phyloP scores from a whole-genome alignment of 257 asterid species.

The Fraxinus cuspidata region DNA sequence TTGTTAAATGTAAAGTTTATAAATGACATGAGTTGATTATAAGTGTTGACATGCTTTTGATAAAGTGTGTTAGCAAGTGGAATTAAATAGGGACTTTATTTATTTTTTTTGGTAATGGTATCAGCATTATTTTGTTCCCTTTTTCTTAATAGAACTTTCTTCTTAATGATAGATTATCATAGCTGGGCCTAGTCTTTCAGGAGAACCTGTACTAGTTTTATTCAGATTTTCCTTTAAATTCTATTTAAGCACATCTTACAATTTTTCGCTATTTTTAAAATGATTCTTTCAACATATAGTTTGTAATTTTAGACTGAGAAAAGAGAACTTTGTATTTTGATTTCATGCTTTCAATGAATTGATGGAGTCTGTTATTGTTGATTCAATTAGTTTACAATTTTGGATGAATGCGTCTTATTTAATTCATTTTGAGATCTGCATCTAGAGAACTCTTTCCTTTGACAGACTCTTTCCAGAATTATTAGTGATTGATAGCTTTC shows the following conservation, averaged over 20 bases:
- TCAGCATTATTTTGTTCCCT: conserved; percentile 51
- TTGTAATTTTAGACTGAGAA: not conserved
- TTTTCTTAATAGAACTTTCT: conserved; percentile 30
- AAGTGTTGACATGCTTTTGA: conserved; percentile 38
- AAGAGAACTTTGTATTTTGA: not conserved
- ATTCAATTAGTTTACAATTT: conserved; percentile 1
- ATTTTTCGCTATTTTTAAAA: conserved; percentile 17
- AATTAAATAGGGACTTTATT: conserved; percentile 29
- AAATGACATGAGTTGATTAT: conserved; percentile 26
- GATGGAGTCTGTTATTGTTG: not conserved
- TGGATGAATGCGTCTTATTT: not conserved
- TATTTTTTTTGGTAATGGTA: conserved; percentile 28
- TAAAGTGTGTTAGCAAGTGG: conserved; percentile 40
- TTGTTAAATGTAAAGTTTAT: conserved; percentile 30
- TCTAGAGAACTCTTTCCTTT: conserved; percentile 1
- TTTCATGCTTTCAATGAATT: not conserved
- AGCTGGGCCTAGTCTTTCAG: conserved; percentile 42
- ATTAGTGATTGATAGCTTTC: not conserved
- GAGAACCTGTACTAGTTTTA: conserved; percentile 25
- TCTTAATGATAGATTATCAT: conserved; percentile 39
- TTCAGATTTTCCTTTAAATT: conserved; percentile 7
- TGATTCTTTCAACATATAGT: conserved; percentile 7
- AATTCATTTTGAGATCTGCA: not conserved
- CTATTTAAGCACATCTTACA: conserved; percentile 7
- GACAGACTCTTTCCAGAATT: not conserved